These are phyloP conservation scores for Aspergillus clavatus DNA, from an alignment of 2,329 filamentous ascomycete genomes.

Conservation along the genomic window DNA sequence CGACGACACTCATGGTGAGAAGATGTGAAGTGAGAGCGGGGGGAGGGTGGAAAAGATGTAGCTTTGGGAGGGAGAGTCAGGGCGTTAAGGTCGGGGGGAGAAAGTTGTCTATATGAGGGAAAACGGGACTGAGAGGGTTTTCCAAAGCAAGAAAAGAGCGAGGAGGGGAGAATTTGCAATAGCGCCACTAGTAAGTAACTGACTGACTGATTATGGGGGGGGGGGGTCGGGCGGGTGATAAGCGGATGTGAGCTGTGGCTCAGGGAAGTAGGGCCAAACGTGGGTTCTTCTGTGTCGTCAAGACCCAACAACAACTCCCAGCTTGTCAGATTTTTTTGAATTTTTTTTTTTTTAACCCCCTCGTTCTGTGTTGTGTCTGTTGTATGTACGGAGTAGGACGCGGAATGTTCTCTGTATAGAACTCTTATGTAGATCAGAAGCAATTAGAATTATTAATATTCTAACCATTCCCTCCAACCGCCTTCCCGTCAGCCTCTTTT, in stretches of 20 bases:
- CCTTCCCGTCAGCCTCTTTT: background rate
- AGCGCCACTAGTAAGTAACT: conserved; percentile 35
- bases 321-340: conserved; percentile 20
- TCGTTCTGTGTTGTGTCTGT: too few species aligned
- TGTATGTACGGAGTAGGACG: too few species aligned
- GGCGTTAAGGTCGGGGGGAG: conserved; percentile 6
- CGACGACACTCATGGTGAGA: conserved; percentile 59
- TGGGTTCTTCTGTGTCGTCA: conserved; percentile 18
- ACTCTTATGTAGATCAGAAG: too few species aligned
- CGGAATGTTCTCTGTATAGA: too few species aligned
- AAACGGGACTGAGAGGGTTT: conserved; percentile 3
- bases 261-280: conserved; percentile 16
- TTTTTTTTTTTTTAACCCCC: conserved; percentile 11
- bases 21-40: conserved; percentile 19
- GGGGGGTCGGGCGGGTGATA: conserved; percentile 25
- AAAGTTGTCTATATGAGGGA: conserved; percentile 4
- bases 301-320: too few species aligned
- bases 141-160: conserved; percentile 12
- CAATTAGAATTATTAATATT: too few species aligned
- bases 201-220: too few species aligned
- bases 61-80: conserved; percentile 5
- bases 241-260: conserved; percentile 21
- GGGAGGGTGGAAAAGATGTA: conserved; percentile 8
- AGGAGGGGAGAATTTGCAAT: conserved; percentile 39
- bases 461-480: too few species aligned